Evolutionary conservation across 345 rosid species (phyloP).

Genomic region (Lumnitzera racemosa): DNA sequence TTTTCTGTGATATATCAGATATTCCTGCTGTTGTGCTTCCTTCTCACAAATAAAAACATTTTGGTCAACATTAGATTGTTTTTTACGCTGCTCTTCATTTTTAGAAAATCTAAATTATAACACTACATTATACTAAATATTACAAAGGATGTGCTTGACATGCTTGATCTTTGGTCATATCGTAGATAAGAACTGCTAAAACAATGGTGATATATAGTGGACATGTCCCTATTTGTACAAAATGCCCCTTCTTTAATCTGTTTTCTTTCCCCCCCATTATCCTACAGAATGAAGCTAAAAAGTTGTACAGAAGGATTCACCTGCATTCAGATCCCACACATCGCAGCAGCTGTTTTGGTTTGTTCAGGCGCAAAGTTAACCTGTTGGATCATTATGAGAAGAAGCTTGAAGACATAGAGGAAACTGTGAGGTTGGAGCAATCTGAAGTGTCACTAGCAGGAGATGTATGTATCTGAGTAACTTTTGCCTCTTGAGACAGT

Average conservation of each 20-base stretch:
- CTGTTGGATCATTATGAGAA: constrained; percentile 65
- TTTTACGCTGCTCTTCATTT: too few relatives aligned
- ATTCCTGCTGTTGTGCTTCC: too few relatives aligned
- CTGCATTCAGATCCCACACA: constrained; percentile 41
- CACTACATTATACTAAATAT: too few relatives aligned
- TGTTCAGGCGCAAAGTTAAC: constrained; percentile 45
- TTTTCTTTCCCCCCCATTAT: not conserved
- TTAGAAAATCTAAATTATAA: too few relatives aligned
- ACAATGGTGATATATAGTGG: too few relatives aligned
- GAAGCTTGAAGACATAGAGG: constrained; percentile 55
- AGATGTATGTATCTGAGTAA: constrained; percentile 35
- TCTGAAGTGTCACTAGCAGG: constrained; percentile 55
- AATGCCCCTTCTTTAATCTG: not conserved
- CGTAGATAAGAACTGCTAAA: too few relatives aligned
- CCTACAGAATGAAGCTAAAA: constrained; percentile 48
- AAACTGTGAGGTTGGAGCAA: constrained; percentile 55
- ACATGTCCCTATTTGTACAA: too few relatives aligned
- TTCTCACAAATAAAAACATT: too few relatives aligned
- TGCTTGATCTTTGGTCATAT: too few relatives aligned
- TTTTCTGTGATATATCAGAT: too few relatives aligned
- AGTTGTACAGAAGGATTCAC: constrained; percentile 37
- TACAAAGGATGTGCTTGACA: too few relatives aligned
- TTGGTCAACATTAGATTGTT: too few relatives aligned
- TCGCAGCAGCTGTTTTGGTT: constrained; percentile 21
- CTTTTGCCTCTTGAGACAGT: constrained; percentile 5